Conservation (phyloP, 179 eudicot genomes). For the Camellia oleifera region DNA sequence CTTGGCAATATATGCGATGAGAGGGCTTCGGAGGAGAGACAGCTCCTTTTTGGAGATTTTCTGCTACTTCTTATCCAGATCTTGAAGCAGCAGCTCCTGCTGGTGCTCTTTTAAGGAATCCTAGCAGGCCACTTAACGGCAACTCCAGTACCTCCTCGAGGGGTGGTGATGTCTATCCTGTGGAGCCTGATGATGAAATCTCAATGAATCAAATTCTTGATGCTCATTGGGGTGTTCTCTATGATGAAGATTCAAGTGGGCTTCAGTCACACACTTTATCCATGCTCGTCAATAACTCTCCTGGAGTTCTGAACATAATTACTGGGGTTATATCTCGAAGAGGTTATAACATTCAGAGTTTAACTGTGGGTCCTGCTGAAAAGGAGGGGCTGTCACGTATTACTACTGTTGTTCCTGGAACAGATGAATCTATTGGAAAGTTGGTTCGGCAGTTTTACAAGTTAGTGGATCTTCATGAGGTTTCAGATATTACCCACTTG, state of each 20-base stretch:
- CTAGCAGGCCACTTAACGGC: conserved; percentile 38
- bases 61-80: conserved; percentile 92
- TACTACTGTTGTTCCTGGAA: conserved; percentile 95
- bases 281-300: conserved; percentile 69
- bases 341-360: conserved; percentile 91
- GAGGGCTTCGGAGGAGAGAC: too few species aligned
- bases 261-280: conserved; percentile 75
- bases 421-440: conserved; percentile 70
- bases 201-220: conserved; percentile 68
- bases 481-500: conserved; percentile 60
- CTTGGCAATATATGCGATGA: too few species aligned
- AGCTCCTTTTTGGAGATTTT: conserved; percentile 94
- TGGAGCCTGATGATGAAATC: conserved; percentile 54
- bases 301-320: conserved; percentile 80
- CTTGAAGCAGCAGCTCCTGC: conserved; percentile 39
- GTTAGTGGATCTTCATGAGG: conserved; percentile 88
- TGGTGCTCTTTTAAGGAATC: conserved; percentile 24
- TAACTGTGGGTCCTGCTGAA: conserved; percentile 92
- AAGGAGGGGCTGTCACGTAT: conserved; percentile 74
- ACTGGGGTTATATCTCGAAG: conserved; percentile 79
- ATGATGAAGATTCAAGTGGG: conserved; percentile 73
- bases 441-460: conserved; percentile 78
- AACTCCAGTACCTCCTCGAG: conserved; percentile 12
- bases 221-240: conserved; percentile 90
- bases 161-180: conserved; percentile 94